Conservation (phyloP, 768 basidiomycete genomes). For the Tephrocybe sp. region DNA sequence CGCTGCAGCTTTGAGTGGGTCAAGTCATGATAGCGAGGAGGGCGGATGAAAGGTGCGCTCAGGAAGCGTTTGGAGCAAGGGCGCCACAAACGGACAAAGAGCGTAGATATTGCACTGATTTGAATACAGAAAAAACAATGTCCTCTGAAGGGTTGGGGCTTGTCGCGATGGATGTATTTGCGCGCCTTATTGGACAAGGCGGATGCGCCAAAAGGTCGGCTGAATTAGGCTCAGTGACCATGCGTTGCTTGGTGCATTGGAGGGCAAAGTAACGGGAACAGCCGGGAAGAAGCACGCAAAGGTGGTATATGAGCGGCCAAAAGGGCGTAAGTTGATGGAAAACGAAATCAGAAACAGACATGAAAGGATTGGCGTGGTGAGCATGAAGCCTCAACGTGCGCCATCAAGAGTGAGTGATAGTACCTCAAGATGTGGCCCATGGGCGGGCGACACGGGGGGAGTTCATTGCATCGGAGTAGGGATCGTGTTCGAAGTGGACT, state of each 20-base stretch:
- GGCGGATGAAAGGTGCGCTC: neutral
- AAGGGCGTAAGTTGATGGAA: neutral
- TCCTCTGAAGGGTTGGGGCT: no score
- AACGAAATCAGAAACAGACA: neutral
- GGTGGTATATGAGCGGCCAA: constrained; percentile 3
- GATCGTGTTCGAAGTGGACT: no score
- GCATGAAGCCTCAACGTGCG: neutral
- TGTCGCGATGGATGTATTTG: neutral
- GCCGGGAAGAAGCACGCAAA: neutral
- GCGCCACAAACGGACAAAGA: neutral
- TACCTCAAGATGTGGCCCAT: neutral
- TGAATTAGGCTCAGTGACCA: constrained; percentile 5
- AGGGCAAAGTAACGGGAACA: neutral
- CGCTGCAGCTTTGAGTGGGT: neutral
- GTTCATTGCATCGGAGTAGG: no score
- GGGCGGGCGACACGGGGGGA: neutral
- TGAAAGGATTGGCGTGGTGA: neutral
- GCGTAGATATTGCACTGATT: neutral
- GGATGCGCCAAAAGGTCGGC: neutral
- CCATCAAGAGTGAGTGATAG: constrained; percentile 1
- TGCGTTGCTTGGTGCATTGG: constrained; percentile 2
- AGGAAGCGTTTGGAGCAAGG: neutral
- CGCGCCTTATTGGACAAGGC: neutral
- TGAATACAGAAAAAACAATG: no score
- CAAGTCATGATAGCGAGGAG: neutral